These are phyloP conservation scores for Stemphylium beticola DNA, from an alignment of 2,329 filamentous ascomycete species.

Conservation along the genomic window DNA sequence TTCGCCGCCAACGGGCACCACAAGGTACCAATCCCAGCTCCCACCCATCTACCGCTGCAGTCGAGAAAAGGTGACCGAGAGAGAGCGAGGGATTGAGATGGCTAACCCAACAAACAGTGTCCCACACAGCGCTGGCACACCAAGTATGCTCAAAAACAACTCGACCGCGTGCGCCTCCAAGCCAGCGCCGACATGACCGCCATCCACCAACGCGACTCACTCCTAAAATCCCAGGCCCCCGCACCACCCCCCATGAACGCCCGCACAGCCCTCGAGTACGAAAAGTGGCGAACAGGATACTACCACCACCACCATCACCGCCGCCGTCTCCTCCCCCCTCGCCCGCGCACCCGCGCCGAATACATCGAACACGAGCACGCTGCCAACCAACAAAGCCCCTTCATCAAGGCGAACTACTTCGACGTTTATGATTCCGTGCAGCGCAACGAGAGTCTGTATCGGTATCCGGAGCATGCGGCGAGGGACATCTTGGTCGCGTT, in stretches of 20 bases:
- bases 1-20: not conserved
- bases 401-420: not conserved
- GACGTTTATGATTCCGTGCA: not conserved
- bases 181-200: not conserved
- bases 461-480: not conserved
- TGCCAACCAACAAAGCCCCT: not conserved
- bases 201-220: not conserved
- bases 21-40: not conserved
- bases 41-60: not conserved
- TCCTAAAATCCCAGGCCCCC: too few species aligned
- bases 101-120: slow-evolving; percentile 3
- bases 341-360: too few species aligned
- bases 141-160: not conserved
- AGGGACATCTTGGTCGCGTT: too few species aligned
- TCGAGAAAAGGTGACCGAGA: too few species aligned
- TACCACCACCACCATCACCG: too few species aligned
- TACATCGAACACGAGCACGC: not conserved
- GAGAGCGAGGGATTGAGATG: too few species aligned
- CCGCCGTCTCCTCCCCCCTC: too few species aligned
- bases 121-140: not conserved
- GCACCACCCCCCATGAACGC: too few species aligned
- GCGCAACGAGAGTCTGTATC: not conserved
- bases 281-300: too few species aligned
- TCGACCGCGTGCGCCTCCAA: not conserved
- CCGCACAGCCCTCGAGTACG: too few species aligned